Evolutionary conservation across 345 rosid species (phyloP).

Genomic region (Eutrema yunnanense): DNA sequence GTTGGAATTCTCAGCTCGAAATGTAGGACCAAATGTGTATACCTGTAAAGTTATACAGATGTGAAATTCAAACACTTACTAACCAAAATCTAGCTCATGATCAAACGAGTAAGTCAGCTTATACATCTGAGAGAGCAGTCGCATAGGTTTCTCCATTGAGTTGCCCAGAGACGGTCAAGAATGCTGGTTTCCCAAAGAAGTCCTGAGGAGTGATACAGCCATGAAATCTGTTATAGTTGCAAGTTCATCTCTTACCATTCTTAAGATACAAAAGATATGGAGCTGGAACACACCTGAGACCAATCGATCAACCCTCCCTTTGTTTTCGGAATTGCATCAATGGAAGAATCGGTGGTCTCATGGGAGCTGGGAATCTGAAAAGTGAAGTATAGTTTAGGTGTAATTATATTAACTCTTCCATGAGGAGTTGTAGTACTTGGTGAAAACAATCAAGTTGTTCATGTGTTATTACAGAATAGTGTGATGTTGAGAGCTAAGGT

Average conservation of each 20-base stretch:
- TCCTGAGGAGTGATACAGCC: constrained; percentile 43
- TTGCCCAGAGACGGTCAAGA: constrained; percentile 97
- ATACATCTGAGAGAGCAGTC: constrained; percentile 93
- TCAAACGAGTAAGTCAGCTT: constrained; percentile 4
- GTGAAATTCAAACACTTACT: background rate
- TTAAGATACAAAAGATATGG: background rate
- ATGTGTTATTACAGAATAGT: background rate
- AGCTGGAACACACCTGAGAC: constrained; percentile 63
- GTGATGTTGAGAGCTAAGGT: background rate
- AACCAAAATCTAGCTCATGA: constrained; percentile 1
- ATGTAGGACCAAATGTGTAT: constrained; percentile 97
- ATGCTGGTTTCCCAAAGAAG: constrained; percentile 95
- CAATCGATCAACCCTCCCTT: constrained; percentile 79
- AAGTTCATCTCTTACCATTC: background rate
- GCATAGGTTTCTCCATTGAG: constrained; percentile 98
- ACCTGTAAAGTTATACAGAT: constrained; percentile 42
- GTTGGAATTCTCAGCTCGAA: constrained; percentile 96
- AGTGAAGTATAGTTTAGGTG: background rate
- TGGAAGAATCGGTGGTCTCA: constrained; percentile 49
- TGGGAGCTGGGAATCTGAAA: constrained; percentile 73
- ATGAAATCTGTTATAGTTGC: constrained; percentile 1
- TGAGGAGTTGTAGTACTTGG: background rate
- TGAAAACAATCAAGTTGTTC: background rate
- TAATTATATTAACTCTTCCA: background rate
- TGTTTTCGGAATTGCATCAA: constrained; percentile 67